phyloP scores from a whole-genome alignment of 352 stramenopile genomes.

The Aphanomyces stellatus region DNA sequence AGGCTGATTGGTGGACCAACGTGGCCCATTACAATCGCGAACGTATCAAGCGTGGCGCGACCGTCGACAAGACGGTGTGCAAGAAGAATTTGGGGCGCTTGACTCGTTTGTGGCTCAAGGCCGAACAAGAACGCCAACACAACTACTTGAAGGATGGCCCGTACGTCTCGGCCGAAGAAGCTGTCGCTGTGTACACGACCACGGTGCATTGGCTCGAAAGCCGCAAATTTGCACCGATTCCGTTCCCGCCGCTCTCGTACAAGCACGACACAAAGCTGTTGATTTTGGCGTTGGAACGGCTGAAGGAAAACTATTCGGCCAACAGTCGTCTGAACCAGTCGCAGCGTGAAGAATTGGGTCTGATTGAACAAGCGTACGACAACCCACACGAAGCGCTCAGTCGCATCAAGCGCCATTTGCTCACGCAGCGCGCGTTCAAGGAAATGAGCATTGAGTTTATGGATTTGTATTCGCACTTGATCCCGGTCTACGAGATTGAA shows the following conservation, averaged over 20 bases:
- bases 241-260: slow-evolving; percentile 98
- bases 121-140: slow-evolving; percentile 99
- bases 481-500: slow-evolving; percentile 99
- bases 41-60: slow-evolving; percentile 98
- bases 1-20: slow-evolving; percentile 98
- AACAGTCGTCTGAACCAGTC: slow-evolving; percentile 97
- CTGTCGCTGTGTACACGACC: slow-evolving; percentile 99
- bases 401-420: slow-evolving; percentile 98
- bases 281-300: slow-evolving; percentile 96
- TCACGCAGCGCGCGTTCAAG: slow-evolving; percentile 99
- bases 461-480: slow-evolving; percentile 98
- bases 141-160: slow-evolving; percentile 99
- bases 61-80: slow-evolving; percentile 99
- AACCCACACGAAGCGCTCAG: slow-evolving; percentile 98
- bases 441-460: slow-evolving; percentile 99
- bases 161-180: slow-evolving; percentile 98
- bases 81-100: slow-evolving; percentile 99
- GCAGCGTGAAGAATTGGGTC: slow-evolving; percentile 96
- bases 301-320: slow-evolving; percentile 98
- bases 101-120: slow-evolving; percentile 99
- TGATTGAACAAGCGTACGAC: slow-evolving; percentile 99
- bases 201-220: slow-evolving; percentile 99
- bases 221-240: slow-evolving; percentile 98
- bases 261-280: slow-evolving; percentile 99
- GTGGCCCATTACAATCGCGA: slow-evolving; percentile 99